These are phyloP conservation scores for Excoecaria cochinchinensis DNA, from an alignment of 345 rosid genomes.

Conservation along the genomic window DNA sequence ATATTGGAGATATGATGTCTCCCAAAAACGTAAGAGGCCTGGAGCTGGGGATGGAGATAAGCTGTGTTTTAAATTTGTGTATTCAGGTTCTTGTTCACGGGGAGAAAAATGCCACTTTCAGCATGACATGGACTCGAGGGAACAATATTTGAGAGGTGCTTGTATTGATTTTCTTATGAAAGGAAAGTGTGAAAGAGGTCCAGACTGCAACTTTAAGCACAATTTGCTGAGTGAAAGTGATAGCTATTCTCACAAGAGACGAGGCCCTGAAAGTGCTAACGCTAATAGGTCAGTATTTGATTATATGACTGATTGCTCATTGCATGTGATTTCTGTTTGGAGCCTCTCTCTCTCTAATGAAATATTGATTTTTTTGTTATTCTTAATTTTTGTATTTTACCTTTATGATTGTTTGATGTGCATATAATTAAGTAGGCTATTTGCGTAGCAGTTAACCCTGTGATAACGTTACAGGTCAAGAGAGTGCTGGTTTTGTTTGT, in stretches of 20 bases:
- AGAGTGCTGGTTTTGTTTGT: conserved; percentile 93
- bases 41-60: conserved; percentile 59
- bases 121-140: conserved; percentile 77
- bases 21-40: conserved; percentile 68
- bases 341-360: neutral
- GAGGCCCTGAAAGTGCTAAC: conserved; percentile 47
- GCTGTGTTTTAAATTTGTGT: conserved; percentile 77
- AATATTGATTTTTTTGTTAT: neutral
- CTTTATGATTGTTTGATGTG: neutral
- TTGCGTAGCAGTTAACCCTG: conserved; percentile 28
- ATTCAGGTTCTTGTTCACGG: conserved; percentile 79
- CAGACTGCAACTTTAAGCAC: conserved; percentile 88
- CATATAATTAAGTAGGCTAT: neutral
- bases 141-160: conserved; percentile 79
- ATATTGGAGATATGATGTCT: conserved; percentile 90
- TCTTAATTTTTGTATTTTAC: conserved; percentile 7
- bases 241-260: conserved; percentile 41
- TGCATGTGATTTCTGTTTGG: conserved; percentile 18
- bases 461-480: conserved; percentile 50
- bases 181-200: conserved; percentile 93
- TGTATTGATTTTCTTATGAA: conserved; percentile 91
- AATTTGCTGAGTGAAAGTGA: conserved; percentile 56
- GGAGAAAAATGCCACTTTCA: conserved; percentile 69
- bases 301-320: conserved; percentile 5
- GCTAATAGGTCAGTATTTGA: conserved; percentile 47